Evolutionary conservation across 768 basidiomycete genomes (phyloP).

Genomic region (Tulasnella sp.): DNA sequence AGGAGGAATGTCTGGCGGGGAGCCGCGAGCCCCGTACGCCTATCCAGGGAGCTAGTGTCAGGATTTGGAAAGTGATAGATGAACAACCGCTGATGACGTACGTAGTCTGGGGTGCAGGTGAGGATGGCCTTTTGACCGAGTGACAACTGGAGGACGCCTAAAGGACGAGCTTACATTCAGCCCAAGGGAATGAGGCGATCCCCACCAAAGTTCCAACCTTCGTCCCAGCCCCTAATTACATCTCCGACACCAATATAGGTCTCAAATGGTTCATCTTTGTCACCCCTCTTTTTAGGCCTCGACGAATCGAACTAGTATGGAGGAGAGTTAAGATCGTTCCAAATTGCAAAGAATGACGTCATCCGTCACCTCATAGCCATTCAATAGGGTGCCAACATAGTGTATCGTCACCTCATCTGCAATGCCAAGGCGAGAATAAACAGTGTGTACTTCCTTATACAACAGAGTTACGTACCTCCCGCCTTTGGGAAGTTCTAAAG

Average conservation of each 20-base stretch:
- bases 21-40: conserved; percentile 72
- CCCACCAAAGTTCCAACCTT: conserved; percentile 52
- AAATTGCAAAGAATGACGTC: neutral
- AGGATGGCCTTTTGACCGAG: conserved; percentile 70
- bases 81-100: conserved; percentile 39
- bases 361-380: conserved; percentile 52
- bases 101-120: conserved; percentile 70
- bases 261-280: conserved; percentile 56
- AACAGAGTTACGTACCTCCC: conserved; percentile 51
- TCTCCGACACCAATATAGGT: conserved; percentile 76
- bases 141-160: conserved; percentile 74
- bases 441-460: conserved; percentile 24
- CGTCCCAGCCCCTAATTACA: conserved; percentile 90
- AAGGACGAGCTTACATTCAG: conserved; percentile 16
- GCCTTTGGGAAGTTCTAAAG: conserved; percentile 55
- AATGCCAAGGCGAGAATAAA: conserved; percentile 20
- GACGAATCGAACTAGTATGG: conserved; percentile 28
- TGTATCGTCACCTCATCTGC: conserved; percentile 70
- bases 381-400: conserved; percentile 66
- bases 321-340: neutral
- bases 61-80: neutral
- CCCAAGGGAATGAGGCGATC: no score
- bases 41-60: conserved; percentile 32
- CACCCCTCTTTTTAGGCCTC: no score
- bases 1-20: conserved; percentile 72